Conservation (phyloP, 768 basidiomycete species). For the Chalciporus piperatus region DNA sequence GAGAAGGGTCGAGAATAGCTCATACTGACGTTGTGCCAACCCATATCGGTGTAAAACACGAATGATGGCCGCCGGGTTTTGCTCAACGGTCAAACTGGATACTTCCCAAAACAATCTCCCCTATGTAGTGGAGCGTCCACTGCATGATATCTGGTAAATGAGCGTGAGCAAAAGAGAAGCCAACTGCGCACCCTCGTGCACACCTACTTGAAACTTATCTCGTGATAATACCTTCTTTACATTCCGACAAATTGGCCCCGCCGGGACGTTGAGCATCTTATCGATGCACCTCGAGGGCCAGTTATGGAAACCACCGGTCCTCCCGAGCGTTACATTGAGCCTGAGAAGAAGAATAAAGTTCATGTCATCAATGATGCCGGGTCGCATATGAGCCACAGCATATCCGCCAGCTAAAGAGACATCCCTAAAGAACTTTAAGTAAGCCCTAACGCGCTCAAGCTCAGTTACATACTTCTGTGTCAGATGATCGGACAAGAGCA, state of each 20-base stretch:
- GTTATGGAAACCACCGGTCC: constrained; percentile 11
- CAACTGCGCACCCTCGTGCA: not conserved
- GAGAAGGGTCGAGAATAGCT: constrained; percentile 15
- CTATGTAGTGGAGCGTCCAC: constrained; percentile 5
- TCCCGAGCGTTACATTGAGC: constrained; percentile 10
- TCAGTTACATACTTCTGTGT: too few species aligned
- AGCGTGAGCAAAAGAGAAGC: constrained; percentile 17
- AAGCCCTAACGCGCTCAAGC: too few species aligned
- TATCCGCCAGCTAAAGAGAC: constrained; percentile 6
- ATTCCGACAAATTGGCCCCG: constrained; percentile 8
- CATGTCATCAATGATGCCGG: constrained; percentile 1
- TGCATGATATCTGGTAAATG: constrained; percentile 15
- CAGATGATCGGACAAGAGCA: not conserved
- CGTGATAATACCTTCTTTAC: not conserved
- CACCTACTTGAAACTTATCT: too few species aligned
- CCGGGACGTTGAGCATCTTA: constrained; percentile 18
- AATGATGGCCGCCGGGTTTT: too few species aligned
- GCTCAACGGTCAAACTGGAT: not conserved
- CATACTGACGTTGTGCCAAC: constrained; percentile 18
- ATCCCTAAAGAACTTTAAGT: too few species aligned
- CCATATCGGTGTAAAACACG: constrained; percentile 20
- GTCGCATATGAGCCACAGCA: constrained; percentile 9
- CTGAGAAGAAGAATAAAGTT: constrained; percentile 19
- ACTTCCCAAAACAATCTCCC: constrained; percentile 8
- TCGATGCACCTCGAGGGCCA: constrained; percentile 29